Evolutionary conservation across 208 protist genomes (phyloP).

Genomic region (Crithidia mellificae): DNA sequence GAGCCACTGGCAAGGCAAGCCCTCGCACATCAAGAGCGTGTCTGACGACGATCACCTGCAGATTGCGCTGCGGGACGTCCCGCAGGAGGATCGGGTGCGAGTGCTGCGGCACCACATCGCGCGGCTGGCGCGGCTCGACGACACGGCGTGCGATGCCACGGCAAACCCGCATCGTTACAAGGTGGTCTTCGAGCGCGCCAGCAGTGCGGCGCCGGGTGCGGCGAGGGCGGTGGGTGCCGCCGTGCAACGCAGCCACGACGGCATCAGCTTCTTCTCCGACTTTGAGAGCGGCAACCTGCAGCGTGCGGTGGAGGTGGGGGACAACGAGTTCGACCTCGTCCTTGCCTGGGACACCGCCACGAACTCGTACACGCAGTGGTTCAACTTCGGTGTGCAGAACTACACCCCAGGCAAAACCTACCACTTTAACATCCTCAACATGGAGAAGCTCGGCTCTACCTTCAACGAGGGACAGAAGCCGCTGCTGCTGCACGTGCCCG

Average conservation of each 20-base stretch:
- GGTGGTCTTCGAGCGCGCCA: conserved; percentile 30
- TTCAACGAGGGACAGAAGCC: conserved; percentile 96
- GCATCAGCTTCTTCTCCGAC: conserved; percentile 87
- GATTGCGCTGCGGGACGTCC: conserved; percentile 37
- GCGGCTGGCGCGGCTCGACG: conserved; percentile 40
- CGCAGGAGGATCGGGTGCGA: conserved; percentile 36
- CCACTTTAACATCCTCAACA: conserved; percentile 97
- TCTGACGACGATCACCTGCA: conserved; percentile 23
- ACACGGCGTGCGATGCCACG: conserved; percentile 38
- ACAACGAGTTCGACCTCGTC: conserved; percentile 94
- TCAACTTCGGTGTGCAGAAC: conserved; percentile 90
- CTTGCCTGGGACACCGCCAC: conserved; percentile 94
- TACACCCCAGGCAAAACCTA: conserved; percentile 76
- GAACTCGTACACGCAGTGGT: conserved; percentile 97
- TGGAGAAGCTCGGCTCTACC: conserved; percentile 92
- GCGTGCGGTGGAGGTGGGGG: conserved; percentile 82
- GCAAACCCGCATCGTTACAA: conserved; percentile 35
- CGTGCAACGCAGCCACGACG: conserved; percentile 16
- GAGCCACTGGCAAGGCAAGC: conserved; percentile 15
- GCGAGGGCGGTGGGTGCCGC: not conserved
- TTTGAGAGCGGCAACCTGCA: conserved; percentile 96
- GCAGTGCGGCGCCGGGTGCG: not conserved
- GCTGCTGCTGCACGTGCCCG: conserved; percentile 82
- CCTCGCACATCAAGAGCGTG: conserved; percentile 2
- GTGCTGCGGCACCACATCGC: conserved; percentile 70